Percentiles rank a stretch among this genome's conserved stretches.
Conservation (phyloP, 768 basidiomycete species). For the Saitozyma podzolica region DNA sequence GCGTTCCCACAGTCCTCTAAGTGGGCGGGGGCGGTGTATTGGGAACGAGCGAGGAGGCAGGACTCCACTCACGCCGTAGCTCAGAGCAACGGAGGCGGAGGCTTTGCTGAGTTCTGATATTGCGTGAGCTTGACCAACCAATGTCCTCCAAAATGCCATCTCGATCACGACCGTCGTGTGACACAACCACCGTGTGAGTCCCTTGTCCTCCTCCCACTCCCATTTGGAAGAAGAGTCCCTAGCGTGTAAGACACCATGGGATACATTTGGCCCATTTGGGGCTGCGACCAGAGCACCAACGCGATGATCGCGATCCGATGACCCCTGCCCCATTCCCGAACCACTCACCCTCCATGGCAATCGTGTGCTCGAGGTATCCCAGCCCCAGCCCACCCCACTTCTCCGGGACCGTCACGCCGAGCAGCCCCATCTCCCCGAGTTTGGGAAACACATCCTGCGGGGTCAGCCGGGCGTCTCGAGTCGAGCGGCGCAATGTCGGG, state of each 20-base stretch:
- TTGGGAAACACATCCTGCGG: constrained; percentile 39
- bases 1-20: no score
- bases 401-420: constrained; percentile 66
- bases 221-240: no score
- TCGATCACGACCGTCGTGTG: background rate
- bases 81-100: constrained; percentile 84
- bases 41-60: no score
- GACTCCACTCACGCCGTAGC: constrained; percentile 39
- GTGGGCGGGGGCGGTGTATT: no score
- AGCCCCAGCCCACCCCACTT: constrained; percentile 78
- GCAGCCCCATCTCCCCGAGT: constrained; percentile 38
- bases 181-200: no score
- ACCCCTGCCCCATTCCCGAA: background rate
- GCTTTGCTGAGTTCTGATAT: constrained; percentile 69
- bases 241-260: no score
- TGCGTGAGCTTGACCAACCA: background rate
- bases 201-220: no score
- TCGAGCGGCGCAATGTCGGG: no score
- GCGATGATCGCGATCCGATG: no score
- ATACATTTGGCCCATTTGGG: no score
- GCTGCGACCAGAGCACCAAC: no score
- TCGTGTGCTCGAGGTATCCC: constrained; percentile 81
- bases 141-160: background rate
- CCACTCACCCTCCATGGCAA: constrained; percentile 79
- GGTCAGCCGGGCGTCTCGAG: constrained; percentile 1